Percentiles rank a stretch among this genome's conserved stretches.
Conservation (phyloP, 345 rosid genomes). For the Toxicodendron radicans region DNA sequence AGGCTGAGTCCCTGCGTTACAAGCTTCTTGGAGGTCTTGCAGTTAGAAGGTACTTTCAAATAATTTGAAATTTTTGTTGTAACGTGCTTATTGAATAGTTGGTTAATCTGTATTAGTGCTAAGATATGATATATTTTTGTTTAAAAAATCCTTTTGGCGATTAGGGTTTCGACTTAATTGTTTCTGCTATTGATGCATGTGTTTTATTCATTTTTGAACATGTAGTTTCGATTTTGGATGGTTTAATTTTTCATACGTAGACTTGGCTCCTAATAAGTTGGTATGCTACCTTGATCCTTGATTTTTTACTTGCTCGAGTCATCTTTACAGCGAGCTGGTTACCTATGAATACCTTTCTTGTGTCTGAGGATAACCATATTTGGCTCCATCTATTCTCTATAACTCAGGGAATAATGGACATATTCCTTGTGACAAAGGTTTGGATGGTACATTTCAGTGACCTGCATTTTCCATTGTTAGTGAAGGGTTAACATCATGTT, state of each 20-base stretch:
- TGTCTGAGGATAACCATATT: conserved; percentile 42
- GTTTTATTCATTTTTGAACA: background rate
- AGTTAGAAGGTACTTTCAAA: conserved; percentile 57
- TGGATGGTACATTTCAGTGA: conserved; percentile 31
- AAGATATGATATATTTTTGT: background rate
- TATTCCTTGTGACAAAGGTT: conserved; percentile 8
- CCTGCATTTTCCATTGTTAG: background rate
- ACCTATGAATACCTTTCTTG: conserved; percentile 15
- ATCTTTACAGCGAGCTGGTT: conserved; percentile 44
- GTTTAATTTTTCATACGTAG: too few relatives aligned
- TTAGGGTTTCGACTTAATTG: background rate
- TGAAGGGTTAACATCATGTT: background rate
- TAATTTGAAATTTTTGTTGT: background rate
- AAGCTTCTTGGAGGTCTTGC: conserved; percentile 95
- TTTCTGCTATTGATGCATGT: background rate
- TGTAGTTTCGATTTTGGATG: background rate
- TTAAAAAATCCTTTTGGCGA: background rate
- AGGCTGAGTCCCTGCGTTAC: conserved; percentile 86
- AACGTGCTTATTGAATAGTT: background rate
- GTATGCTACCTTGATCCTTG: too few relatives aligned
- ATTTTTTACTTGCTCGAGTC: conserved; percentile 11
- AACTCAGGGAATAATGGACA: conserved; percentile 5
- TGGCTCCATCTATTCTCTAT: conserved; percentile 16
- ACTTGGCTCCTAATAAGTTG: too few relatives aligned
- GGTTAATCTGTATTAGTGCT: background rate